Evolutionary conservation across 2,329 filamentous ascomycete species (phyloP).

Genomic region (Sporothrix mexicana): DNA sequence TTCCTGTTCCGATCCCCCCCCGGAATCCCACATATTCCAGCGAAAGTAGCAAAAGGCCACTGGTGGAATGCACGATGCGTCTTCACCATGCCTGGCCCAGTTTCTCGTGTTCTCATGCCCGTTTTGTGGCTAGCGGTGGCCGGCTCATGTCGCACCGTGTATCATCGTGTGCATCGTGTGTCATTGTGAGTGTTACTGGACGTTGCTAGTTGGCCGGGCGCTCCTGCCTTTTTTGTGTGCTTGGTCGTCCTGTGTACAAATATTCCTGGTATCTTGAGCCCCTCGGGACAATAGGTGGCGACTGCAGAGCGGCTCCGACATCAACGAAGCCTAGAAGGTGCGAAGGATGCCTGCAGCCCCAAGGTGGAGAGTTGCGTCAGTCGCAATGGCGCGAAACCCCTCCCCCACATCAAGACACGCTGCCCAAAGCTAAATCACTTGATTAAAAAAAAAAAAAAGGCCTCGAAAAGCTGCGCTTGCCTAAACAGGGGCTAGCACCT

Average conservation of each 20-base stretch:
- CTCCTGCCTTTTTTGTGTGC: slow-evolving; percentile 4
- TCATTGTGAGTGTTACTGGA: neutral
- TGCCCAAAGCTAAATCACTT: neutral
- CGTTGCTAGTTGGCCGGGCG: neutral
- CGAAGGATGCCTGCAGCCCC: slow-evolving; percentile 19
- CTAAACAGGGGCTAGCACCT: slow-evolving; percentile 2
- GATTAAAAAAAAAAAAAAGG: neutral
- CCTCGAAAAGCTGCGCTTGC: slow-evolving; percentile 6
- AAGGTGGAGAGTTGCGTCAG: neutral
- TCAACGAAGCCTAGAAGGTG: slow-evolving; percentile 20
- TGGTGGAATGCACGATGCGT: neutral
- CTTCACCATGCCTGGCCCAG: neutral
- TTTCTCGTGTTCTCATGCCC: neutral
- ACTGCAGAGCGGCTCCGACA: slow-evolving; percentile 34
- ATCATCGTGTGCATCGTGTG: neutral
- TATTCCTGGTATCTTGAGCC: neutral
- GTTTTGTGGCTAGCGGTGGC: neutral
- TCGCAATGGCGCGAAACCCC: slow-evolving; percentile 15
- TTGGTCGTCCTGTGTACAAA: neutral
- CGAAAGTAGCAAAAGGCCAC: neutral
- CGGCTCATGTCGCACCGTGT: slow-evolving; percentile 16
- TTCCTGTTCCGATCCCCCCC: slow-evolving; percentile 7
- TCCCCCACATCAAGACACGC: slow-evolving; percentile 9
- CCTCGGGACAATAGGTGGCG: slow-evolving; percentile 32
- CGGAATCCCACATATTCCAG: neutral